Percentiles rank a stretch among this genome's conserved stretches.
Evolutionary conservation across 257 asterid genomes (phyloP).

Genomic region (Solanum chilense): DNA sequence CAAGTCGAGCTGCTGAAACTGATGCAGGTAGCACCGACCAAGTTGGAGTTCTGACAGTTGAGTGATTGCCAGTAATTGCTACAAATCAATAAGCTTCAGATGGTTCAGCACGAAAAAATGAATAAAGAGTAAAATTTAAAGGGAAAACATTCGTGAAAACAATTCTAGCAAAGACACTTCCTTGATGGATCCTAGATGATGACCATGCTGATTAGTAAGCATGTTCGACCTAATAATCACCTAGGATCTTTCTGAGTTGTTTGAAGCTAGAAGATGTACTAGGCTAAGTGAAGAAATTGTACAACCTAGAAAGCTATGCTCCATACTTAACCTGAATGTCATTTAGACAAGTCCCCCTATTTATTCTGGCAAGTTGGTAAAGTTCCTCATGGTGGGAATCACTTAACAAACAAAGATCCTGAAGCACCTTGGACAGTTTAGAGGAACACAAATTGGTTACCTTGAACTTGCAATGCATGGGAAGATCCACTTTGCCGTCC

Average conservation of each 20-base stretch:
- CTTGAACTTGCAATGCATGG: constrained; percentile 51
- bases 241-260: not conserved
- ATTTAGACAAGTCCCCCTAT: not conserved
- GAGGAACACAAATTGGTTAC: constrained; percentile 17
- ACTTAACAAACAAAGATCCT: not conserved
- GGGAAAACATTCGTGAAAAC: not conserved
- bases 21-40: constrained; percentile 71
- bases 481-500: constrained; percentile 59
- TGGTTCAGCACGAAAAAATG: constrained; percentile 17
- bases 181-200: not conserved
- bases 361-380: not conserved
- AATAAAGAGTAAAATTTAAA: not conserved
- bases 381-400: not conserved
- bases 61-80: constrained; percentile 35
- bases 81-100: constrained; percentile 6
- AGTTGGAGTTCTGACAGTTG: constrained; percentile 47
- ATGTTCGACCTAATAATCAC: not conserved
- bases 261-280: not conserved
- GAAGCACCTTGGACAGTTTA: not conserved
- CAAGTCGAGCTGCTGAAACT: constrained; percentile 32
- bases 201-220: not conserved
- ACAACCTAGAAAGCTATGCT: not conserved
- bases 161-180: not conserved
- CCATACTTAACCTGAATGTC: not conserved
- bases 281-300: not conserved